phyloP scores from a whole-genome alignment of 352 stramenopile species.

The Achlya hypogyna region DNA sequence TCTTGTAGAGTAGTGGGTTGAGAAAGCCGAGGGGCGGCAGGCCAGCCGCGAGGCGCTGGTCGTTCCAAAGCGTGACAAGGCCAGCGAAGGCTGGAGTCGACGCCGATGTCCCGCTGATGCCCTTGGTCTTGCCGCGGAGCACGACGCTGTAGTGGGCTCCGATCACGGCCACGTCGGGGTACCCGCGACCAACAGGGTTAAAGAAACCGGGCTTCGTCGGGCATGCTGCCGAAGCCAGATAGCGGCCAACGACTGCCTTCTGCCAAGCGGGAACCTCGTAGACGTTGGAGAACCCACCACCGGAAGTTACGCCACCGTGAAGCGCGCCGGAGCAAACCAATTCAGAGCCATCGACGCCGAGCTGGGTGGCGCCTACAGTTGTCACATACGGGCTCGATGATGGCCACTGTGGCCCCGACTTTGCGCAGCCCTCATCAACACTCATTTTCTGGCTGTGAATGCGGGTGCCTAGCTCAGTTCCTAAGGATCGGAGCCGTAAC shows the following conservation, averaged over 20 bases:
- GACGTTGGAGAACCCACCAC: slow-evolving; percentile 84
- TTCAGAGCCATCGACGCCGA: slow-evolving; percentile 30
- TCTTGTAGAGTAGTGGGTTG: slow-evolving; percentile 79
- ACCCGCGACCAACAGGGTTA: slow-evolving; percentile 72
- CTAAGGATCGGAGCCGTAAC: not conserved
- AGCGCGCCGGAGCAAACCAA: slow-evolving; percentile 63
- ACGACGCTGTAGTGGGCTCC: slow-evolving; percentile 59
- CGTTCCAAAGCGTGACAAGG: slow-evolving; percentile 86
- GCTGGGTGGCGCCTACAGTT: slow-evolving; percentile 80
- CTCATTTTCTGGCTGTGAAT: slow-evolving; percentile 44
- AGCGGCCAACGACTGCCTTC: slow-evolving; percentile 40
- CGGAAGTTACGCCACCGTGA: slow-evolving; percentile 65
- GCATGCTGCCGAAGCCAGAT: slow-evolving; percentile 29
- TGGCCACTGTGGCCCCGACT: slow-evolving; percentile 60
- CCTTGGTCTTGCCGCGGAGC: slow-evolving; percentile 35
- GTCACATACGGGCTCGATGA: slow-evolving; percentile 84
- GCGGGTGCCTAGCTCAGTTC: slow-evolving; percentile 47
- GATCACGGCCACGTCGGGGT: slow-evolving; percentile 79
- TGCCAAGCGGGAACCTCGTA: slow-evolving; percentile 73
- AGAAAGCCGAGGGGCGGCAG: slow-evolving; percentile 79
- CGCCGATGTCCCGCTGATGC: slow-evolving; percentile 73
- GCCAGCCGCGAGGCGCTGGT: slow-evolving; percentile 57
- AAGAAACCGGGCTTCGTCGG: slow-evolving; percentile 38
- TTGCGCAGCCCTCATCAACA: slow-evolving; percentile 44
- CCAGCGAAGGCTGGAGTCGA: slow-evolving; percentile 74